Base-by-base conservation (phyloP, 805 yeast genomes). In the Hanseniaspora hatyaiensis region DNA sequence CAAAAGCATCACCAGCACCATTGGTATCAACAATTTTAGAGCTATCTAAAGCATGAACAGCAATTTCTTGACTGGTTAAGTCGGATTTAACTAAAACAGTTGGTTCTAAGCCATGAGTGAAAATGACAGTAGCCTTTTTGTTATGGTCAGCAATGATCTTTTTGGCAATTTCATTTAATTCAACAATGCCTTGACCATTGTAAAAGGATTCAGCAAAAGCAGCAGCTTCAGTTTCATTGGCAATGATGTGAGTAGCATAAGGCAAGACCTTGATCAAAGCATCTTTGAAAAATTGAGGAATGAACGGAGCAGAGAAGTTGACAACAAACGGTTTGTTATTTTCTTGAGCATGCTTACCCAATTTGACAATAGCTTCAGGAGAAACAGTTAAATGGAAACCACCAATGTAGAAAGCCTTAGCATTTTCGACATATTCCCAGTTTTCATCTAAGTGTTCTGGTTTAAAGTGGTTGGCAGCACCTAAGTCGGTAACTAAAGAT, bases 381-480 rank as follows among this genome's bases (percentile, higher is more conserved):
- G 95, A 84, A 50, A 92, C 99, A 50, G 99, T 92, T 69, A 92
- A 75, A 68, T 92, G 99, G 85, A 80, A 92, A n/a, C 99, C 99
- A 60, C 97, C 98, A 62, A 92, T 82, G 75, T 92, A 92, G 73
- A 70, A 92, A 59, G 71, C 73, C 64, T 78, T 72, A 52, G 89
- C 97, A 43, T 69, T 71, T 67, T 85, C 87, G 52, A 92, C 95
- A 51, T 71, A 68, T 54, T 69, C 69, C 96, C 96, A 88, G 74
- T 88, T 85, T 61, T 75, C 75, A 62, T 84, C 79, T 62, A 92
- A 75, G 67, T 92, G 97, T 51, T 76, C 76, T 44, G 89, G 80
- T 61, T 82, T 82, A 80, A 87, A 92, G 67, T 86, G 94, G 73
- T 92, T 92, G 57, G 98, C 98, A 57, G 99, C 99, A 59, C 85